A percentile compares a stretch with the other conserved stretches of the same genome.
Evolutionary conservation across 352 stramenopile species (phyloP).

Genomic region (Phytopythium ostracodes): DNA sequence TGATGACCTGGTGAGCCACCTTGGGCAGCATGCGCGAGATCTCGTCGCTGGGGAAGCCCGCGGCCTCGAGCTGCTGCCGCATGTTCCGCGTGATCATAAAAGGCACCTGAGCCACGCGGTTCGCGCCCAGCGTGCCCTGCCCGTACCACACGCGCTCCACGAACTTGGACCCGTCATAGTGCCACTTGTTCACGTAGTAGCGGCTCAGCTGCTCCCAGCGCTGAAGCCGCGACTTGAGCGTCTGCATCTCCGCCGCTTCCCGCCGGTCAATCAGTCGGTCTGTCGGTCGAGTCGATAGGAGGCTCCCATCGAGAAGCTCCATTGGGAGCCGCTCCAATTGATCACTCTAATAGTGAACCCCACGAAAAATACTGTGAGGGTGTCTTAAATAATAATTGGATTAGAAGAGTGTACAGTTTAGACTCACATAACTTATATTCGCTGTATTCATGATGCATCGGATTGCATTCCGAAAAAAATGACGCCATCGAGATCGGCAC

Average conservation of each 20-base stretch:
- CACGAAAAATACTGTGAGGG: neutral
- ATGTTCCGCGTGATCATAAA: constrained; percentile 85
- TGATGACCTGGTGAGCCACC: constrained; percentile 50
- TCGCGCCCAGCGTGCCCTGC: constrained; percentile 26
- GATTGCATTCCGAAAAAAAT: neutral
- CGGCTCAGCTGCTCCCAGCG: constrained; percentile 63
- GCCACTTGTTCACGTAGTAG: constrained; percentile 85
- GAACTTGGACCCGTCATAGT: constrained; percentile 77
- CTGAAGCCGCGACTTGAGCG: constrained; percentile 39
- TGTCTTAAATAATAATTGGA: neutral
- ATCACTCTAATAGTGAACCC: too few relatives aligned
- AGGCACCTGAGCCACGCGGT: constrained; percentile 61
- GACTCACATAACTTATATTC: neutral
- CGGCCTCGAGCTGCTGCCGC: constrained; percentile 51
- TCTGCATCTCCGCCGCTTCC: constrained; percentile 15
- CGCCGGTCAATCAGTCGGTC: too few relatives aligned
- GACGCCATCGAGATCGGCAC: too few relatives aligned
- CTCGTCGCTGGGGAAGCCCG: constrained; percentile 49
- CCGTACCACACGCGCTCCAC: constrained; percentile 70
- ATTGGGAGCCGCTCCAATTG: too few relatives aligned
- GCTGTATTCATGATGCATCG: too few relatives aligned
- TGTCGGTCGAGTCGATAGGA: too few relatives aligned
- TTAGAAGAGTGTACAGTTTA: neutral
- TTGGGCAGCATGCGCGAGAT: constrained; percentile 63
- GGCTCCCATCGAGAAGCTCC: too few relatives aligned